Conservation (phyloP, 768 basidiomycete species). For the Mycena alexandri region DNA sequence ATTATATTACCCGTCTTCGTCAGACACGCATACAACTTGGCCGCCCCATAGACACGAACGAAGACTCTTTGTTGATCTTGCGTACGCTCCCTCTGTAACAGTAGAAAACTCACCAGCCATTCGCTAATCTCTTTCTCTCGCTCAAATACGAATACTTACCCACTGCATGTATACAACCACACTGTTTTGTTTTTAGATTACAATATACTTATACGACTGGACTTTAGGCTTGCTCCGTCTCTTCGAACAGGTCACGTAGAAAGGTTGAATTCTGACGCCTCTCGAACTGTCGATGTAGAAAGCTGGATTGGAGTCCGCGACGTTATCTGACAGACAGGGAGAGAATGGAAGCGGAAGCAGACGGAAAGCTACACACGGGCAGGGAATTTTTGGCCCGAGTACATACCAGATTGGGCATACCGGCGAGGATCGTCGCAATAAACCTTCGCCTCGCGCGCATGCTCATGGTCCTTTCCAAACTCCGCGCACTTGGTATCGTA, state of each 20-base stretch:
- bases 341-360: background rate
- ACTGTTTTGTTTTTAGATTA: constrained; percentile 8
- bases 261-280: no score
- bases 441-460: constrained; percentile 17
- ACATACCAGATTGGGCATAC: constrained; percentile 25
- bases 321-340: background rate
- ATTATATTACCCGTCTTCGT: constrained; percentile 9
- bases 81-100: constrained; percentile 11
- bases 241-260: background rate
- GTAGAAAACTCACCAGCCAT: background rate
- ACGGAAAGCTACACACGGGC: background rate
- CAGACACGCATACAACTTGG: background rate
- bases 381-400: constrained; percentile 13
- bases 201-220: background rate
- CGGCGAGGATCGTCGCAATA: constrained; percentile 21
- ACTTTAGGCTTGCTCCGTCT: constrained; percentile 1
- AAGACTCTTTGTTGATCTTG: constrained; percentile 8
- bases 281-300: no score
- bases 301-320: background rate
- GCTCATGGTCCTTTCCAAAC: constrained; percentile 39
- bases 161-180: constrained; percentile 3
- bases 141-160: constrained; percentile 5
- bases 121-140: constrained; percentile 14
- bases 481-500: constrained; percentile 40
- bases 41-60: constrained; percentile 13